These are phyloP conservation scores for Echites panduratus DNA, from an alignment of 257 asterid species.

Conservation along the genomic window DNA sequence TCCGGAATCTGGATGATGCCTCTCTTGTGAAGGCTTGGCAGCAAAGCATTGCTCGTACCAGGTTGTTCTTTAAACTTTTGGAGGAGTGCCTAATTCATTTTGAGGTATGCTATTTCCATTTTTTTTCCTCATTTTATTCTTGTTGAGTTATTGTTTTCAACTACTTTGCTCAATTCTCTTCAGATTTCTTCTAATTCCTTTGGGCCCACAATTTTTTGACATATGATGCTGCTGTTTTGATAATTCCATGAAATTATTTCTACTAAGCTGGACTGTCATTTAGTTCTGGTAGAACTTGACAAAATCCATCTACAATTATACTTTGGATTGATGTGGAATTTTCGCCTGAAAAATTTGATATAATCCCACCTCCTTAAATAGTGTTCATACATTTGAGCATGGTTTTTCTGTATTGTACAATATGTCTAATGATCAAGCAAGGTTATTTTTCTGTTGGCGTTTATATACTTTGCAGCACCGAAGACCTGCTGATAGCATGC, in stretches of 20 bases:
- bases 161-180: neutral
- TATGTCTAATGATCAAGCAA: neutral
- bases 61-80: slow-evolving; percentile 93
- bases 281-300: neutral
- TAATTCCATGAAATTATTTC: neutral
- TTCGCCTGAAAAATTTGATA: neutral
- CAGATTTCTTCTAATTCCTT: neutral
- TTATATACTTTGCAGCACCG: slow-evolving; percentile 62
- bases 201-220: neutral
- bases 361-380: neutral
- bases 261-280: neutral
- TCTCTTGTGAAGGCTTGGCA: slow-evolving; percentile 98
- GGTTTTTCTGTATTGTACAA: neutral
- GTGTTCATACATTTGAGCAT: neutral
- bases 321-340: neutral
- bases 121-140: neutral
- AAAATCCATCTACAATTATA: neutral
- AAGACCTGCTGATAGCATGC: slow-evolving; percentile 82
- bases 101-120: slow-evolving; percentile 49
- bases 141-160: slow-evolving; percentile 1
- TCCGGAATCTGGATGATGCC: slow-evolving; percentile 90
- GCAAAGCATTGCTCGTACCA: slow-evolving; percentile 98
- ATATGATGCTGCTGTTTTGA: neutral
- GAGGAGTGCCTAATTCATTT: slow-evolving; percentile 90
- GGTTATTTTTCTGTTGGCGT: neutral